These are phyloP conservation scores for Apiotrichum montevideense DNA, from an alignment of 1,284 basidiomycete genomes.

Conservation along the genomic window DNA sequence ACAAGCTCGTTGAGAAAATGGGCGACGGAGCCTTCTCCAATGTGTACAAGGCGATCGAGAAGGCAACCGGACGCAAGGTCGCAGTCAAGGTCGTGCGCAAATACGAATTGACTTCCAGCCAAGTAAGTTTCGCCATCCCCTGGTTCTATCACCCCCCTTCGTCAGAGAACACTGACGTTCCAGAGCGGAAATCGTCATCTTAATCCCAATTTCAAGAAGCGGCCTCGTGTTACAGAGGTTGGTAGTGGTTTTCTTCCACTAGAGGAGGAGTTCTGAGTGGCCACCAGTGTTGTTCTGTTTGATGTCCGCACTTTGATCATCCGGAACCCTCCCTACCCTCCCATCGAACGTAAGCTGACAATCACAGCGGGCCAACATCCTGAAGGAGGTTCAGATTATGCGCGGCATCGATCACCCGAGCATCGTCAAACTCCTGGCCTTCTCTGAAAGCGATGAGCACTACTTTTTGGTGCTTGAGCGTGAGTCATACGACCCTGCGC, in stretches of 20 bases:
- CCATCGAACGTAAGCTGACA: conserved; percentile 2
- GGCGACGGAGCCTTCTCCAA: conserved; percentile 98
- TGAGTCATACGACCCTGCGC: conserved; percentile 46
- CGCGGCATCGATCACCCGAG: conserved; percentile 83
- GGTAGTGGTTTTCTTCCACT: conserved; percentile 22
- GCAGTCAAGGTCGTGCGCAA: conserved; percentile 98
- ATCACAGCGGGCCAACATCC: conserved; percentile 85
- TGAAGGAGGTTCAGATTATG: conserved; percentile 99
- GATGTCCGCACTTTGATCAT: not conserved
- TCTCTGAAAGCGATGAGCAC: conserved; percentile 85
- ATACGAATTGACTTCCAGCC: conserved; percentile 86
- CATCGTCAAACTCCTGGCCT: conserved; percentile 81
- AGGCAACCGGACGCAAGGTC: conserved; percentile 69
- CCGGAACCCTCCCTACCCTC: not conserved
- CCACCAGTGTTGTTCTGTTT: too few relatives aligned
- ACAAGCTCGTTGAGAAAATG: conserved; percentile 81
- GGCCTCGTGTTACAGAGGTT: conserved; percentile 93
- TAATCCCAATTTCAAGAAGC: conserved; percentile 83
- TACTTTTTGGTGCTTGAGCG: conserved; percentile 93
- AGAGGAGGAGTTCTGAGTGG: not conserved
- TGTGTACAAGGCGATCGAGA: conserved; percentile 89
- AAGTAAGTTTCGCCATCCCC: conserved; percentile 61
- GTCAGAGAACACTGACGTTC: conserved; percentile 10
- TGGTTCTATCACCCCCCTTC: not conserved
- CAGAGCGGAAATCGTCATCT: conserved; percentile 87